A percentile compares a stretch with the other conserved stretches of the same genome.
Conservation (phyloP, 768 basidiomycete species). For the Crucibulum laeve region DNA sequence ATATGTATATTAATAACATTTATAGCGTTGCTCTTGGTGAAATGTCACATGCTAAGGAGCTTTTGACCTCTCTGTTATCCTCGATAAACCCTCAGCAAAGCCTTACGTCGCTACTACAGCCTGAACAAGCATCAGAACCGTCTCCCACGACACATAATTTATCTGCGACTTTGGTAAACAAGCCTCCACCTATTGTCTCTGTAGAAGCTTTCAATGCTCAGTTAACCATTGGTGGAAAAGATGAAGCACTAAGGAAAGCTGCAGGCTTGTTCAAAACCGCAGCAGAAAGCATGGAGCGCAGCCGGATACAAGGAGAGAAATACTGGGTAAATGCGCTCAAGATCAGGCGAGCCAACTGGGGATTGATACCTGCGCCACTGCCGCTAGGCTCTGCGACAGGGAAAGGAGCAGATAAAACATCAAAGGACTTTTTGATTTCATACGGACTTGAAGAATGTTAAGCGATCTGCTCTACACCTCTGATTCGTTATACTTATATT, state of each 20-base stretch:
- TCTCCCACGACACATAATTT: slow-evolving; percentile 23
- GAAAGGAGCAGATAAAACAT: slow-evolving; percentile 75
- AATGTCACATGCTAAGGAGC: slow-evolving; percentile 71
- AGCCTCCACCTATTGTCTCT: slow-evolving; percentile 60
- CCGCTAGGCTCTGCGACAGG: slow-evolving; percentile 66
- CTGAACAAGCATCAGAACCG: slow-evolving; percentile 10
- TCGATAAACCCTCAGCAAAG: too few relatives aligned
- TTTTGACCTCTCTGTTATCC: slow-evolving; percentile 50
- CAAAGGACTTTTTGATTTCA: slow-evolving; percentile 77
- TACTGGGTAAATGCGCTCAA: slow-evolving; percentile 84
- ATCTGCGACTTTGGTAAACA: slow-evolving; percentile 61
- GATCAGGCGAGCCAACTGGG: slow-evolving; percentile 76
- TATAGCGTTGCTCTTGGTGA: slow-evolving; percentile 71
- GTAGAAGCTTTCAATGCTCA: slow-evolving; percentile 72
- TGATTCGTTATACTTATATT: slow-evolving; percentile 1
- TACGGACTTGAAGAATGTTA: slow-evolving; percentile 81
- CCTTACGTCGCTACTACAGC: too few relatives aligned
- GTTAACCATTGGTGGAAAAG: slow-evolving; percentile 73
- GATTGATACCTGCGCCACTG: slow-evolving; percentile 73
- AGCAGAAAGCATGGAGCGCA: slow-evolving; percentile 63
- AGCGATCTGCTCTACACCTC: slow-evolving; percentile 18
- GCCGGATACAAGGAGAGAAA: slow-evolving; percentile 56
- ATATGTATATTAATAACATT: slow-evolving; percentile 7
- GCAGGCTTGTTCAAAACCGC: slow-evolving; percentile 67
- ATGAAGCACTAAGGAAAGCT: slow-evolving; percentile 73